These are phyloP conservation scores for Pyrus betulifolia DNA, from an alignment of 306 rosid genomes.

Conservation along the genomic window DNA sequence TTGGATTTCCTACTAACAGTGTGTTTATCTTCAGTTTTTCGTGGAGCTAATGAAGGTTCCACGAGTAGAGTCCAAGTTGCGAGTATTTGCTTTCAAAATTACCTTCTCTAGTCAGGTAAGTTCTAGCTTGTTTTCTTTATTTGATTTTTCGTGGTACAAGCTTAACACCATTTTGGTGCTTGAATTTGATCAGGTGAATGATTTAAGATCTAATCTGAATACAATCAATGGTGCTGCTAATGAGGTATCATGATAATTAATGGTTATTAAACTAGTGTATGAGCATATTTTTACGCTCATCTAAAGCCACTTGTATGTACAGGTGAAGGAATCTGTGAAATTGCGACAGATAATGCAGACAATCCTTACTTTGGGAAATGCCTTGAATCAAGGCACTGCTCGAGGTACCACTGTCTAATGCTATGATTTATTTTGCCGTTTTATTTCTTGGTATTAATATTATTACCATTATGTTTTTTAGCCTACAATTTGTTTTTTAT, in stretches of 20 bases:
- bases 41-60: conserved; percentile 97
- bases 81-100: conserved; percentile 94
- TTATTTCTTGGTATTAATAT: neutral
- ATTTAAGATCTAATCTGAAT: conserved; percentile 60
- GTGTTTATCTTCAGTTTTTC: conserved; percentile 55
- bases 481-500: conserved; percentile 7
- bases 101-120: conserved; percentile 82
- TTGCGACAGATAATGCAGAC: conserved; percentile 99
- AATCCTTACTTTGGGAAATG: conserved; percentile 93
- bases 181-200: conserved; percentile 58
- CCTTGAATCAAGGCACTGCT: conserved; percentile 94
- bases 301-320: conserved; percentile 21
- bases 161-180: conserved; percentile 12
- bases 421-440: neutral
- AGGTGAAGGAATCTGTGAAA: conserved; percentile 90
- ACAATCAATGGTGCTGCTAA: conserved; percentile 76
- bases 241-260: conserved; percentile 51
- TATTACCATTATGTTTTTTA: conserved; percentile 4
- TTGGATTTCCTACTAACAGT: conserved; percentile 20
- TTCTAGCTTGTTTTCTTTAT: conserved; percentile 3
- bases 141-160: conserved; percentile 15
- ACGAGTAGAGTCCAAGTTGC: conserved; percentile 83
- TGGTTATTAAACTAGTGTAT: conserved; percentile 17
- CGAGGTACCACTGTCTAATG: conserved; percentile 47
- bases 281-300: conserved; percentile 6